Evolutionary conservation across 805 yeast genomes (phyloP).

Genomic region (Zygoascus ofunaensis): DNA sequence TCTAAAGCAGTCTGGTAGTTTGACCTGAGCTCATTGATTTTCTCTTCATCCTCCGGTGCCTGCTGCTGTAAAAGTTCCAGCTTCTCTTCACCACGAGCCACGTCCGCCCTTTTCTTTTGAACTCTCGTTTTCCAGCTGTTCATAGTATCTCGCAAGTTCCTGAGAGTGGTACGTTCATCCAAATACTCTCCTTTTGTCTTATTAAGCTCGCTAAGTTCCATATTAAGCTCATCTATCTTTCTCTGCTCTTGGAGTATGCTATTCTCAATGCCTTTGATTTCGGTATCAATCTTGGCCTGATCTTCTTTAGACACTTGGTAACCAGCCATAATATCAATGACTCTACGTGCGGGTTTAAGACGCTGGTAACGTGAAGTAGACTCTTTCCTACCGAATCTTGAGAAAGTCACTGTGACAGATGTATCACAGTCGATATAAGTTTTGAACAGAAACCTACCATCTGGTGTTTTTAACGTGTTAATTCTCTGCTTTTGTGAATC

Average conservation of each 20-base stretch:
- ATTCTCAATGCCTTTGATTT: background rate
- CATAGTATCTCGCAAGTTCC: background rate
- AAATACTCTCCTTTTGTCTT: background rate
- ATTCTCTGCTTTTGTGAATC: constrained; percentile 29
- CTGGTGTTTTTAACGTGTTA: background rate
- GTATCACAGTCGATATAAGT: constrained; percentile 55
- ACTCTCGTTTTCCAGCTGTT: background rate
- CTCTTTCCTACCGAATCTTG: constrained; percentile 57
- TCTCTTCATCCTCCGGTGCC: background rate
- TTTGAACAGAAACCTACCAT: constrained; percentile 40
- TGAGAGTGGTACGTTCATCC: background rate
- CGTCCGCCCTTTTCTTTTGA: background rate
- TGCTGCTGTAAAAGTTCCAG: background rate
- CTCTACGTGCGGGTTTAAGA: background rate
- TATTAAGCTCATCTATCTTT: background rate
- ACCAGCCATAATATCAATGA: constrained; percentile 2
- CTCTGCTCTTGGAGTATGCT: background rate
- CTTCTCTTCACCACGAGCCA: background rate
- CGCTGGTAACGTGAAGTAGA: constrained; percentile 29
- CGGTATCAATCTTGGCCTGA: background rate
- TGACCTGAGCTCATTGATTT: background rate
- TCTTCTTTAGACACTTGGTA: background rate
- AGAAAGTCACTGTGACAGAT: constrained; percentile 42
- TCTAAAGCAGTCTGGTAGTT: background rate
- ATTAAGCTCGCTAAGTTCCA: background rate